Evolutionary conservation across 2,329 filamentous ascomycete genomes (phyloP).

Genomic region (Orbilia blumenaviensis): DNA sequence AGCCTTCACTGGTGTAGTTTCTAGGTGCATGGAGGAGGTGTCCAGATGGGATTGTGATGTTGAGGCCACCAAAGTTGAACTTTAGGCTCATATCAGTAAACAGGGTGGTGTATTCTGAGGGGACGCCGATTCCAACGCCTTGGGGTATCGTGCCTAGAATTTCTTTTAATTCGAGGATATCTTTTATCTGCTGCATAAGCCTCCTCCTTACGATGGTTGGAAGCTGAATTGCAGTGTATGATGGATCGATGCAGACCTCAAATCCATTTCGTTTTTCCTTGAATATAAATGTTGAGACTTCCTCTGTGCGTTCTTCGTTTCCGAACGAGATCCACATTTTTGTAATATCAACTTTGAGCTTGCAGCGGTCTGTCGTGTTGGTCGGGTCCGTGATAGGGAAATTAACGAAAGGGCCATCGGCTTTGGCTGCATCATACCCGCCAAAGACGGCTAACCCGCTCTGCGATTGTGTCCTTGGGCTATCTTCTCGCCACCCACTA

Average conservation of each 20-base stretch:
- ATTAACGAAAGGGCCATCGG: background rate
- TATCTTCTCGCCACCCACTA: background rate
- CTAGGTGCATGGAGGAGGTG: background rate
- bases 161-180: background rate
- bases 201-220: background rate
- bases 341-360: background rate
- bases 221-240: background rate
- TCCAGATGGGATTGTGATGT: background rate
- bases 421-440: background rate
- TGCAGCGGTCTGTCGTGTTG: background rate
- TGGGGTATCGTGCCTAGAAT: background rate
- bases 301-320: background rate
- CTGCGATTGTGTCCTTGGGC: background rate
- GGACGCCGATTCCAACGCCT: background rate
- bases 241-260: constrained; percentile 1
- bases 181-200: background rate
- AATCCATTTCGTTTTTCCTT: background rate
- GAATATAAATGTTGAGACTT: background rate
- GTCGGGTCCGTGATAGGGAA: background rate
- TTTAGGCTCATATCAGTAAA: background rate
- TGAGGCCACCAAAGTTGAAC: background rate
- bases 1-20: background rate
- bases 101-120: background rate
- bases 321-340: background rate
- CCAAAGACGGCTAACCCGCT: background rate